These are phyloP conservation scores for Fragaria ananassa DNA, from an alignment of 306 rosid species.

Conservation along the genomic window DNA sequence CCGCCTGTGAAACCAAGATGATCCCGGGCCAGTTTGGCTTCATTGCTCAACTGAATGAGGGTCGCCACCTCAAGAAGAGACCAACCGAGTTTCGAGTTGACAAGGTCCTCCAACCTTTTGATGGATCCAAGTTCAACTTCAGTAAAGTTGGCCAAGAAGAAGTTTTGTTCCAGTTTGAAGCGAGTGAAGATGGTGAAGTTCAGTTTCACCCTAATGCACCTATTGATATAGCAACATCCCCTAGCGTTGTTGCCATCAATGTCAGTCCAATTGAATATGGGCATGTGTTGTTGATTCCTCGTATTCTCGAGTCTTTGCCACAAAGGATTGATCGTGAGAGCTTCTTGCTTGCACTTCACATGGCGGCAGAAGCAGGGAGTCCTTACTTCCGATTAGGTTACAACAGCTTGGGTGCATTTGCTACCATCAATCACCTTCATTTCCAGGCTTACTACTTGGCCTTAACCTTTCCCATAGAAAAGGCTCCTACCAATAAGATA, in stretches of 20 bases:
- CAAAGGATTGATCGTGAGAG: constrained; percentile 83
- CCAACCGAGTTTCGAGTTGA: constrained; percentile 92
- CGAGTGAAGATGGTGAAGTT: constrained; percentile 62
- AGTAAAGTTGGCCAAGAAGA: constrained; percentile 93
- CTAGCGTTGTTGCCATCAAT: constrained; percentile 83
- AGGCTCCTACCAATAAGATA: constrained; percentile 71
- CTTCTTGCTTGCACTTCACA: constrained; percentile 77
- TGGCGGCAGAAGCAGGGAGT: constrained; percentile 78
- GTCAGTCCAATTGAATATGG: constrained; percentile 97
- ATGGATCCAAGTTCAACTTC: constrained; percentile 80
- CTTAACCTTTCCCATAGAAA: constrained; percentile 80
- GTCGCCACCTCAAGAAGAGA: constrained; percentile 93
- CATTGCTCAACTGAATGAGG: constrained; percentile 93
- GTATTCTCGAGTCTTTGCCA: constrained; percentile 64
- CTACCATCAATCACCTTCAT: constrained; percentile 95
- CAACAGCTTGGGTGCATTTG: constrained; percentile 95
- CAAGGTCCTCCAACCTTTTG: constrained; percentile 89
- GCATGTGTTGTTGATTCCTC: constrained; percentile 89
- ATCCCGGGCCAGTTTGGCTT: constrained; percentile 80
- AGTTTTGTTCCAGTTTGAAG: constrained; percentile 79
- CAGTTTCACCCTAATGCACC: constrained; percentile 71
- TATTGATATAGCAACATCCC: constrained; percentile 65
- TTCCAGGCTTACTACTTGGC: constrained; percentile 97
- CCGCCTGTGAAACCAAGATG: constrained; percentile 91
- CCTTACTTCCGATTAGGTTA: constrained; percentile 81